Base-by-base conservation (phyloP, 768 basidiomycete species). In the Mrakia gelida region DNA sequence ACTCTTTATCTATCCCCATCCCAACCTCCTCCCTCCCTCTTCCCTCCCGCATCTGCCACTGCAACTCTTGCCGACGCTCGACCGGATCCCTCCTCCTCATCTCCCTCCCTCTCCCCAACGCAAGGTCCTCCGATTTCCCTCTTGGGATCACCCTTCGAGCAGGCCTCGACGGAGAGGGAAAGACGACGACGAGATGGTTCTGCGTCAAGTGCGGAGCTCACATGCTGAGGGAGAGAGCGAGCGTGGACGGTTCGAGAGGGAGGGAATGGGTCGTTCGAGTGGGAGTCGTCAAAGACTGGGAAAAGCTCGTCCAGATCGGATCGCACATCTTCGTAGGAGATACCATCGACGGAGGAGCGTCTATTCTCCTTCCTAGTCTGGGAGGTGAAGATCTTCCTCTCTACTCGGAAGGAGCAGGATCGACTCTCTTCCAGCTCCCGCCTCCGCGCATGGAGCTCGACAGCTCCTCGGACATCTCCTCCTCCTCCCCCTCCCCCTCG, bases 21-120 rank as follows among this genome's bases (percentile, higher is more conserved):
- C 63, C 63, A 9, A 65, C 63, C 13, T 65, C 63, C 8, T 65
- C 63, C 2, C 63, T 65, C 63, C 63, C 63, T 38, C 63, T 65
- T 11, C 30, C 34, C 15, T 21, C 30, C 23, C 32, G 28, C 8
- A 21, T 32, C 30, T 65, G 63, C 32, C 63, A 65, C 63, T 65
- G 63, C 63, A 9, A 30, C n/a, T 32, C 28, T 4, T 65, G 63
- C 13, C n/a, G 63, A 32, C 34, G 21, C 16, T 65, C 63, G 30
- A 65, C 63, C 32, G 63, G 63, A 15, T 30, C 63, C 18, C 63
- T 65, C 63, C 38, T 38, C 30, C 6, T 1, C 34, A 32, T 65
- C n/a, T 65, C 63, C n/a, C 30, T 65, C 15, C 28, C 18, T 18
- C 63, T 65, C n/a, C 32, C 32, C 30, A 6, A 6, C 63, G 32